phyloP scores from a whole-genome alignment of 2,329 filamentous ascomycete species.

The Incumbomyces lentus region DNA sequence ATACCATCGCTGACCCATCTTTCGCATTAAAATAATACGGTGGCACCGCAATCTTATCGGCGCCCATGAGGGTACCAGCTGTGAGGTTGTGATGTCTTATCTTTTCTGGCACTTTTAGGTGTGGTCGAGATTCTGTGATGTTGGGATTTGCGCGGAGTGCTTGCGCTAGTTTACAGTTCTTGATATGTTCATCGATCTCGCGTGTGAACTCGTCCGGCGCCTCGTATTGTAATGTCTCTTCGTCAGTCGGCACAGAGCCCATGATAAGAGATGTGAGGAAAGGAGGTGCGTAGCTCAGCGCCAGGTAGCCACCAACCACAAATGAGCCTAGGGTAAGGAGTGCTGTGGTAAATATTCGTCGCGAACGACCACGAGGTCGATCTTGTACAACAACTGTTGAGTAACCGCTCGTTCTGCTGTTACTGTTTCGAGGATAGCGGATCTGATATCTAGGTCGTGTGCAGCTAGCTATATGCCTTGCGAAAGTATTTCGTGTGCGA shows the following conservation, averaged over 20 bases:
- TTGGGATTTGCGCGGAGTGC: constrained; percentile 56
- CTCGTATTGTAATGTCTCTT: constrained; percentile 59
- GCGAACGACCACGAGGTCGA: constrained; percentile 14
- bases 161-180: constrained; percentile 62
- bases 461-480: neutral
- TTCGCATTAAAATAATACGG: constrained; percentile 67
- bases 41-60: constrained; percentile 67
- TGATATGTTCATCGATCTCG: constrained; percentile 63
- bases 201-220: constrained; percentile 43
- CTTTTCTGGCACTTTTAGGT: constrained; percentile 68
- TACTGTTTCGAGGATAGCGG: neutral
- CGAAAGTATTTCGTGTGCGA: neutral
- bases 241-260: constrained; percentile 49
- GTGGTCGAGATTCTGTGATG: constrained; percentile 68
- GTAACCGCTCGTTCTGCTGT: neutral
- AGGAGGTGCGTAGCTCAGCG: constrained; percentile 17
- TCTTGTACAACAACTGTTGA: constrained; percentile 20
- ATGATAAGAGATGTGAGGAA: constrained; percentile 24
- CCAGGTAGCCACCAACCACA: constrained; percentile 15
- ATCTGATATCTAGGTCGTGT: neutral
- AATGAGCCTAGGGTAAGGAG: constrained; percentile 19
- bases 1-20: constrained; percentile 57
- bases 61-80: constrained; percentile 64
- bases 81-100: constrained; percentile 70
- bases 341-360: constrained; percentile 18